Percentiles rank a stretch among this genome's conserved stretches.
Conservation (phyloP, 345 rosid species). For the Ricinus communis region DNA sequence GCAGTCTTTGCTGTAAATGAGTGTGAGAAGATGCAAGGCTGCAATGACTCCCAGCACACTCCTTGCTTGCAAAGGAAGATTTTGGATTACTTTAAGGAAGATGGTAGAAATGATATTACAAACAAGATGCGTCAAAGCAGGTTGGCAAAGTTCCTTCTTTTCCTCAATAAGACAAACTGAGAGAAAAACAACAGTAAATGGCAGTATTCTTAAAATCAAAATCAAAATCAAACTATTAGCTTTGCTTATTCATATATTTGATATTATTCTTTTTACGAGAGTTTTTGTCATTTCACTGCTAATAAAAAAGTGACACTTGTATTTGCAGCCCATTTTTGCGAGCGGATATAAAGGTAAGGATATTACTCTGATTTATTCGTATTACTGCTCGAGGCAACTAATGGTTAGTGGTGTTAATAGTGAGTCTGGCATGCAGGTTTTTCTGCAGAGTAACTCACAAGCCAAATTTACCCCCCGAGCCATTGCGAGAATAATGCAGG, state of each 20-base stretch:
- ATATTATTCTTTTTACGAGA: background rate
- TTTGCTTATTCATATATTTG: background rate
- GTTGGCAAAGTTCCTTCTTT: slow-evolving; percentile 26
- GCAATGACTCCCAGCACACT: slow-evolving; percentile 47
- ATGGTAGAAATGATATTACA: slow-evolving; percentile 25
- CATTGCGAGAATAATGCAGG: slow-evolving; percentile 91
- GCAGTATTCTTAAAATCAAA: background rate
- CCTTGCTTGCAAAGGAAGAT: slow-evolving; percentile 56
- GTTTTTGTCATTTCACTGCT: slow-evolving; percentile 16
- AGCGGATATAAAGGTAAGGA: slow-evolving; percentile 90
- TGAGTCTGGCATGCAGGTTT: slow-evolving; percentile 54
- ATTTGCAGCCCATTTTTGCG: slow-evolving; percentile 78
- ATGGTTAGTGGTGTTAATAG: slow-evolving; percentile 1
- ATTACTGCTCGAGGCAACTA: slow-evolving; percentile 19
- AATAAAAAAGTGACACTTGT: slow-evolving; percentile 28
- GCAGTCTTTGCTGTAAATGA: slow-evolving; percentile 38
- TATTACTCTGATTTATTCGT: slow-evolving; percentile 15
- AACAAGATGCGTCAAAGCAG: slow-evolving; percentile 47
- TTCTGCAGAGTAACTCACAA: slow-evolving; percentile 75
- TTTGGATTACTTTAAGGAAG: slow-evolving; percentile 53
- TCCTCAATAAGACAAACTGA: slow-evolving; percentile 3
- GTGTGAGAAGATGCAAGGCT: slow-evolving; percentile 49
- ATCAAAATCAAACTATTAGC: background rate
- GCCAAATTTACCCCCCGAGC: slow-evolving; percentile 91
- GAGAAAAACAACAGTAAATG: slow-evolving; percentile 2